Conservation (phyloP, 108 stramenopile genomes). For the Fistulifera pelliculosa region DNA sequence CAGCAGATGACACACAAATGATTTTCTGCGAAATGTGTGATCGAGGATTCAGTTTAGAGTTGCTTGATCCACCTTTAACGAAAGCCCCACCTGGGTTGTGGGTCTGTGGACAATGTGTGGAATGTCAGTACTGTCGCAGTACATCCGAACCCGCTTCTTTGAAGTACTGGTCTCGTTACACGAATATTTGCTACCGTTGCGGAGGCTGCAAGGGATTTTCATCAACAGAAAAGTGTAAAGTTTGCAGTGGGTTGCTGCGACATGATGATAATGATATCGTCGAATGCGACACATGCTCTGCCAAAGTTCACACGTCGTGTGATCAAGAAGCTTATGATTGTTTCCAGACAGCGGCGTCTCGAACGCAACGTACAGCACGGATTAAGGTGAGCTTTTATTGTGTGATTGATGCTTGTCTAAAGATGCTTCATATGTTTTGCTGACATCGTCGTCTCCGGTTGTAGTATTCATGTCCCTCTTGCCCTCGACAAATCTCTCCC, state of each 20-base stretch:
- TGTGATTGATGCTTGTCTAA: no score
- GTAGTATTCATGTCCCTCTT: no score
- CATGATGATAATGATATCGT: conserved; percentile 38
- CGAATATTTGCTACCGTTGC: conserved; percentile 47
- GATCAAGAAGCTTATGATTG: not conserved
- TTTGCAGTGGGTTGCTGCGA: conserved; percentile 35
- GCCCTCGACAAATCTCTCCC: no score
- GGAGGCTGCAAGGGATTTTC: conserved; percentile 53
- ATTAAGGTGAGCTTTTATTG: no score
- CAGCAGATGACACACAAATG: conserved; percentile 56
- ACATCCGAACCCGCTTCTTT: conserved; percentile 22
- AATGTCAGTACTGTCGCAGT: conserved; percentile 39
- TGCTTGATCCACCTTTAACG: conserved; percentile 55
- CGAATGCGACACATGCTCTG: conserved; percentile 26
- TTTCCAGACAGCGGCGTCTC: conserved; percentile 1
- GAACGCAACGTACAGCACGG: no score
- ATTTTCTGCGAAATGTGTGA: conserved; percentile 88
- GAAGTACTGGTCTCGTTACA: conserved; percentile 53
- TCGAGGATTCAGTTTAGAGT: conserved; percentile 57
- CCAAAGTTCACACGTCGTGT: conserved; percentile 4
- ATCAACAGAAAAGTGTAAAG: conserved; percentile 24
- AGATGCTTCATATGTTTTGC: no score
- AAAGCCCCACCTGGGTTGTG: conserved; percentile 54
- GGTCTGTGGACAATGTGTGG: conserved; percentile 71
- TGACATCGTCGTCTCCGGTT: no score